Conservation (phyloP, 495 filamentous ascomycete species). For the Hyaloscypha finlandica region DNA sequence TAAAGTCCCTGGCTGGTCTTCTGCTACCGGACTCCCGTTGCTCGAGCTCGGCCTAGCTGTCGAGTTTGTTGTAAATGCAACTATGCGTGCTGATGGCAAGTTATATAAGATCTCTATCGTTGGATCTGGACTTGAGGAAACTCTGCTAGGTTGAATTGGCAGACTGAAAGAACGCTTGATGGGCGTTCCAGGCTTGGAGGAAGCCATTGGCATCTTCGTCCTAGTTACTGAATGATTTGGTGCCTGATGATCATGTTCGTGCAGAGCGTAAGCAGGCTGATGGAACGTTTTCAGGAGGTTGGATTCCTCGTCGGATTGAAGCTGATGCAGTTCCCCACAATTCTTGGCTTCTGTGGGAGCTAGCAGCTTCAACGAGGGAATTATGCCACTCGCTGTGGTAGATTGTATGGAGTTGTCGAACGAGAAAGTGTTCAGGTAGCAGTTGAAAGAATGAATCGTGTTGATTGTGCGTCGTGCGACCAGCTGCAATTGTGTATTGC, state of each 20-base stretch:
- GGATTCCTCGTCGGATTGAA: not conserved
- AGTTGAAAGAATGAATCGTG: not conserved
- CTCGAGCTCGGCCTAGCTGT: constrained; percentile 34
- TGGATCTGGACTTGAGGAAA: constrained; percentile 40
- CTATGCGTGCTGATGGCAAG: constrained; percentile 65
- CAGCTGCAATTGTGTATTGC: not conserved
- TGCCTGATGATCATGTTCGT: constrained; percentile 26
- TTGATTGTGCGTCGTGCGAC: not conserved
- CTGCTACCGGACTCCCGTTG: constrained; percentile 28
- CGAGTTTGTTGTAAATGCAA: constrained; percentile 58
- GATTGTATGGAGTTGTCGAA: not conserved
- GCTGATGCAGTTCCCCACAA: not conserved
- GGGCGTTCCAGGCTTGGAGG: constrained; percentile 40
- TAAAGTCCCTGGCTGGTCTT: constrained; percentile 56
- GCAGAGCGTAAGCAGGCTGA: not conserved
- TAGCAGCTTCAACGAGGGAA: not conserved
- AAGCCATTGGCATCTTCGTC: constrained; percentile 23
- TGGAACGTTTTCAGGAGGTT: constrained; percentile 2
- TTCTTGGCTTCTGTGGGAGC: not conserved
- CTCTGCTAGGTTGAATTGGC: constrained; percentile 25
- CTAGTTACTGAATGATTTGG: not conserved
- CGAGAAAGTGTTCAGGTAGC: not conserved
- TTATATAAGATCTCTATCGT: constrained; percentile 69
- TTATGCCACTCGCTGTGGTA: not conserved
- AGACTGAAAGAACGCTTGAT: constrained; percentile 57